phyloP scores from a whole-genome alignment of 2,329 filamentous ascomycete species.

The Apiospora phragmitis region DNA sequence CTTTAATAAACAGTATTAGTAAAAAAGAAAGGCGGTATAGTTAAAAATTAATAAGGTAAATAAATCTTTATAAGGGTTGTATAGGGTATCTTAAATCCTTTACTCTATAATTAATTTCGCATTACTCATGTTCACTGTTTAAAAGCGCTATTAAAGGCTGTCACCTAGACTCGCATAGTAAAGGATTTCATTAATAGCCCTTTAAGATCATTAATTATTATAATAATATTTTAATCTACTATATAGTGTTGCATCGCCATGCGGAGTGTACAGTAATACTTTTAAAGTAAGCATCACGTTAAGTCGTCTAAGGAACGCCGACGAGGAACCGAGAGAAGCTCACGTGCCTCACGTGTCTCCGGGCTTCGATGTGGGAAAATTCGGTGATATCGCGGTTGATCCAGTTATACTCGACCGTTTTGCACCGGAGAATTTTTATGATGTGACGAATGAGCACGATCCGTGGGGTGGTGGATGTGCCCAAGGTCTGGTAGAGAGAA shows the following conservation, averaged over 20 bases:
- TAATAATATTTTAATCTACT: background rate
- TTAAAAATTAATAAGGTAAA: no score
- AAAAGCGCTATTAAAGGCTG: no score
- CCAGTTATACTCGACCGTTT: constrained; percentile 5
- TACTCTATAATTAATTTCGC: background rate
- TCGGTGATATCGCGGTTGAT: background rate
- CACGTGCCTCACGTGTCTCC: background rate
- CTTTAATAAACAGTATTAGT: no score
- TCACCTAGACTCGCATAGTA: no score
- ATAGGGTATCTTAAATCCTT: no score
- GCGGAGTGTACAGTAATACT: background rate
- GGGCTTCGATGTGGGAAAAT: background rate
- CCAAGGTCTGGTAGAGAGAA: background rate
- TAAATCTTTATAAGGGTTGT: no score
- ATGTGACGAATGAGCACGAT: background rate
- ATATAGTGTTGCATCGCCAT: background rate
- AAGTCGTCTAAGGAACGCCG: background rate
- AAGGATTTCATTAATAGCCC: background rate
- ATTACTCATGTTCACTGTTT: background rate
- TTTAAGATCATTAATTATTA: background rate
- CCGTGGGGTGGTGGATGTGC: background rate
- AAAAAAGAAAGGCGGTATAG: no score
- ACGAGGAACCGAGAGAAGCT: background rate
- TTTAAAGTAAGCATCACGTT: background rate
- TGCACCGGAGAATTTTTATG: background rate